Evolutionary conservation across 345 rosid species (phyloP).

Genomic region (Arabis alpina): DNA sequence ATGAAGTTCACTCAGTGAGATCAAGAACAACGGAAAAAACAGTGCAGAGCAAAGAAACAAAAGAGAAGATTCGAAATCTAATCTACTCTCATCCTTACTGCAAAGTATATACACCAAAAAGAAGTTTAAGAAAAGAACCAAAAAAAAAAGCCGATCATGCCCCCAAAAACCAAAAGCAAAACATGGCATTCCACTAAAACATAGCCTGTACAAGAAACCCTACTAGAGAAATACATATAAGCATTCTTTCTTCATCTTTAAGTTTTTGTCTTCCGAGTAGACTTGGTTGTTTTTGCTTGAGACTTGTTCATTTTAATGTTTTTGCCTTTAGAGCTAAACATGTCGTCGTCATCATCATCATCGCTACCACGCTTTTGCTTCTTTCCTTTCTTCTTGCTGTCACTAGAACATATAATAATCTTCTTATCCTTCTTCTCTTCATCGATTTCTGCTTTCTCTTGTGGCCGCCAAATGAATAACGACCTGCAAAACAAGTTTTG

Average conservation of each 20-base stretch:
- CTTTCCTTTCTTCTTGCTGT: slow-evolving; percentile 58
- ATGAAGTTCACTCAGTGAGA: background rate
- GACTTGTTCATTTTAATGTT: slow-evolving; percentile 49
- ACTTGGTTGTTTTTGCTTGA: slow-evolving; percentile 39
- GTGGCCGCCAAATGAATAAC: slow-evolving; percentile 89
- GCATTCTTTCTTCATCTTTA: slow-evolving; percentile 21
- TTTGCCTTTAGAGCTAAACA: slow-evolving; percentile 58
- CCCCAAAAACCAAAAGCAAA: background rate
- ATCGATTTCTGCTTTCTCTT: slow-evolving; percentile 51
- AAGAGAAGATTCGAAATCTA: background rate
- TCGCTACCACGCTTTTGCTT: slow-evolving; percentile 53
- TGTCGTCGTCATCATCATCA: slow-evolving; percentile 64
- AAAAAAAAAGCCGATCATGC: slow-evolving; percentile 28
- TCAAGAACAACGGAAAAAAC: background rate
- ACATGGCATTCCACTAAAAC: slow-evolving; percentile 32
- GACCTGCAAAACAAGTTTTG: slow-evolving; percentile 53
- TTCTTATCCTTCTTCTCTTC: slow-evolving; percentile 62
- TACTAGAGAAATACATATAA: background rate
- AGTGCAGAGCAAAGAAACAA: background rate
- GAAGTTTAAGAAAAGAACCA: background rate
- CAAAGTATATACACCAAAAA: background rate
- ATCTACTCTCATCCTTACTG: background rate
- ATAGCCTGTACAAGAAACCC: slow-evolving; percentile 10
- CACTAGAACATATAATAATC: slow-evolving; percentile 58
- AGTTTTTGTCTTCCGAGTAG: slow-evolving; percentile 45